Conservation (phyloP, 2,329 filamentous ascomycete genomes). For the Fusarium nurragi region DNA sequence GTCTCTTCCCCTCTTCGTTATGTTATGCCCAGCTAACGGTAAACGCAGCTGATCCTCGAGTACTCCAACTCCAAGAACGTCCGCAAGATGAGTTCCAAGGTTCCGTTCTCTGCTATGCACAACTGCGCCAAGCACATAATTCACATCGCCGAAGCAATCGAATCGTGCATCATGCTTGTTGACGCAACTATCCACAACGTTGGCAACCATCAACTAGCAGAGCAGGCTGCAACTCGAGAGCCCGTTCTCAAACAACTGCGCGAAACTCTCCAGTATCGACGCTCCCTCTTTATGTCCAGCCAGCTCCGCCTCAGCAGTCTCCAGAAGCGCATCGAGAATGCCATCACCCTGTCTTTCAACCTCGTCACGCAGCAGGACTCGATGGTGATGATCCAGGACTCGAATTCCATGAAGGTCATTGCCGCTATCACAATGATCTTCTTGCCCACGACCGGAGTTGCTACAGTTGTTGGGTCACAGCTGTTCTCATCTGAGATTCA, state of each 20-base stretch:
- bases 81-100: slow-evolving; percentile 42
- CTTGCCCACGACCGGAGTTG: slow-evolving; percentile 50
- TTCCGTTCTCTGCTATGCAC: slow-evolving; percentile 45
- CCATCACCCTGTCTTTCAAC: slow-evolving; percentile 50
- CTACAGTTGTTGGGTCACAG: slow-evolving; percentile 46
- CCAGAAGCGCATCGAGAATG: slow-evolving; percentile 49
- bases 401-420: slow-evolving; percentile 51
- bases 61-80: slow-evolving; percentile 38
- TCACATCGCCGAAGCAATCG: slow-evolving; percentile 44
- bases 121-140: slow-evolving; percentile 47
- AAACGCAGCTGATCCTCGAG: slow-evolving; percentile 39
- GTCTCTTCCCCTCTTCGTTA: not conserved
- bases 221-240: not conserved
- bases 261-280: slow-evolving; percentile 46
- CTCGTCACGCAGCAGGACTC: slow-evolving; percentile 52
- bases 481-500: slow-evolving; percentile 38
- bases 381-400: slow-evolving; percentile 48
- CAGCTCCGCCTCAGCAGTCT: slow-evolving; percentile 49
- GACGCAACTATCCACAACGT: slow-evolving; percentile 34
- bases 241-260: slow-evolving; percentile 41
- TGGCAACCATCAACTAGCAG: slow-evolving; percentile 9
- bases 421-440: slow-evolving; percentile 52
- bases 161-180: slow-evolving; percentile 42
- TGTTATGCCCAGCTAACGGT: not conserved
- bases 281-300: slow-evolving; percentile 49